Base-by-base conservation (phyloP, 2,329 filamentous ascomycete species). In the Fusarium verrucosum region DNA sequence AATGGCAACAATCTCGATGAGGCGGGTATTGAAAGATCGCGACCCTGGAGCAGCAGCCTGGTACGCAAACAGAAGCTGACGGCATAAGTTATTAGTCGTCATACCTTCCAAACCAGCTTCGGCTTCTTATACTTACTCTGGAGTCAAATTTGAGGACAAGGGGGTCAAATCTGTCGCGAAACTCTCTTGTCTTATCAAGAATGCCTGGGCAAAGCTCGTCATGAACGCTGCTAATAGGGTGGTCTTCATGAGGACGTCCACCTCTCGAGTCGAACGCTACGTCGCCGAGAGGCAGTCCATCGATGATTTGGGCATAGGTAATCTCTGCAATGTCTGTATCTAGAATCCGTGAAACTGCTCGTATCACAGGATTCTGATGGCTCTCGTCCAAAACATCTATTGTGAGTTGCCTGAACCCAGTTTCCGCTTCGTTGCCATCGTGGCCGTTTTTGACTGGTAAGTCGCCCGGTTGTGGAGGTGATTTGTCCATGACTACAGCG, bases 1-100 rank as follows among this genome's bases (percentile, higher is more conserved):
- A 23, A 69, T 25, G 1, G 72, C 74, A 7, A 72, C 53, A 3
- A 78, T 35, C 45, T 78, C 76, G 9, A 77, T 70, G 7, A 78
- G 64, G 1, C 70, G 58, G 17, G 66, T 68, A 0, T 72, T 58
- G 42, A 76, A 78, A 0, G 61, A 49, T 13, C 58, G 42, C 8
- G 74, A 74, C 5, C 59, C 68, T 2, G 42, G 64, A 2, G 64
- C 40, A 1, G 73, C 65, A 10, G 68, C 62, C 19, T 65, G 62
- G 51, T 68, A 77, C 0, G 53, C 65, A 33, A 55, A 26, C 4
- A 76, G 19, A 19, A 71, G 55, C 74, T 75, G 17, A 2, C 4
- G 26, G 32, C 1, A 22, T 23, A 2, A 5, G 5, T 3, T 10
- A 10, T 42, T 32, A 26, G 46, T 6, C 14, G 2, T 1, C 1